Conservation (phyloP, 169 alveolate species). For the Eimeria maxima region DNA sequence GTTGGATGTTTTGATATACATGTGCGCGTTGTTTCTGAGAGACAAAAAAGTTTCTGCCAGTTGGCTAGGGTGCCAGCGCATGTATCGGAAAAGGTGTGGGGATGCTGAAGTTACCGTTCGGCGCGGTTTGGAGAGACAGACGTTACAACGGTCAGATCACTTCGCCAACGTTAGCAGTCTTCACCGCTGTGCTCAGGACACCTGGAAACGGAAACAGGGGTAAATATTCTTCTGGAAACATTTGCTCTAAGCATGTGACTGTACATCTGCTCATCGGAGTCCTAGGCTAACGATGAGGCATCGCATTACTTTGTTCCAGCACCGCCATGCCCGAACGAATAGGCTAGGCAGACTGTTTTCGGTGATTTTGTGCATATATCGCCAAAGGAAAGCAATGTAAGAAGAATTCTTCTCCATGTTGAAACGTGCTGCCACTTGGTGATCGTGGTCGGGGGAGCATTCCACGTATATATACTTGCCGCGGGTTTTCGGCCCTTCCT, state of each 20-base stretch:
- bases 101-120: not conserved
- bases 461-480: not conserved
- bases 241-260: not conserved
- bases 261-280: not conserved
- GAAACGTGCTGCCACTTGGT: too few relatives aligned
- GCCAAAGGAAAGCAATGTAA: not conserved
- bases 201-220: not conserved
- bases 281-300: not conserved
- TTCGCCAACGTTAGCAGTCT: not conserved
- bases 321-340: not conserved
- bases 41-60: not conserved
- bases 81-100: not conserved
- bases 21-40: not conserved
- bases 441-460: too few relatives aligned
- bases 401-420: not conserved
- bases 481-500: not conserved
- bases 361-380: not conserved
- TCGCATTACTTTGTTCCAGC: not conserved
- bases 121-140: not conserved
- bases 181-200: not conserved
- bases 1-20: not conserved
- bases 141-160: not conserved
- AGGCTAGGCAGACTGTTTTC: not conserved
- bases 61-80: not conserved
- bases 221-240: not conserved